These are phyloP conservation scores for Helminthosporium solani DNA, from an alignment of 2,329 filamentous ascomycete species.

Conservation along the genomic window DNA sequence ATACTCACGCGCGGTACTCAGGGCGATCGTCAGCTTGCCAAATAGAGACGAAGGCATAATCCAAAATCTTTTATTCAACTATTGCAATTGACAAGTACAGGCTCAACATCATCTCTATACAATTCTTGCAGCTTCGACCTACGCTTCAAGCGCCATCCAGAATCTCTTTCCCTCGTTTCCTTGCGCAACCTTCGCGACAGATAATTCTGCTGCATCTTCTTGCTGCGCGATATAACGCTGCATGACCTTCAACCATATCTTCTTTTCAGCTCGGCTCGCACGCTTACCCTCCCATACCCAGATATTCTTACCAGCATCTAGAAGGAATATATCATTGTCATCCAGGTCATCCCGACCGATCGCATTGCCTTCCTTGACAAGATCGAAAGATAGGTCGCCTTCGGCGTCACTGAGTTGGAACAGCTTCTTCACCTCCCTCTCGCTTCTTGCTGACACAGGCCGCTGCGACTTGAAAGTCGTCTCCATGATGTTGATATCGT, in stretches of 20 bases:
- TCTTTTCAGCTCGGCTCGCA: slow-evolving; percentile 60
- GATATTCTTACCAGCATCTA: slow-evolving; percentile 58
- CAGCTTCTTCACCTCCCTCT: slow-evolving; percentile 47
- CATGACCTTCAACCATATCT: slow-evolving; percentile 61
- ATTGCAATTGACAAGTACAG: not conserved
- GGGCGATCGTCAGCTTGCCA: too few relatives aligned
- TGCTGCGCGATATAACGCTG: slow-evolving; percentile 56
- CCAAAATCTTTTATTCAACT: not conserved
- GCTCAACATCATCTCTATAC: not conserved
- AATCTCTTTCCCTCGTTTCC: slow-evolving; percentile 59
- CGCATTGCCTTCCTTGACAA: slow-evolving; percentile 57
- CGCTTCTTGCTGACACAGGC: slow-evolving; percentile 37
- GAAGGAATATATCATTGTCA: slow-evolving; percentile 62
- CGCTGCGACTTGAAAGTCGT: slow-evolving; percentile 46
- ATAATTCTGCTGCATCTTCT: slow-evolving; percentile 44
- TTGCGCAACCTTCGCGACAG: slow-evolving; percentile 59
- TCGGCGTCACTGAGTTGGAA: slow-evolving; percentile 65
- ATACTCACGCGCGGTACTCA: too few relatives aligned
- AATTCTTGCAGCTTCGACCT: not conserved
- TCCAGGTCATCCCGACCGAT: slow-evolving; percentile 55
- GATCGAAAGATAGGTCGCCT: slow-evolving; percentile 58
- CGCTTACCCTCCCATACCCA: slow-evolving; percentile 67
- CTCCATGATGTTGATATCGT: slow-evolving; percentile 46
- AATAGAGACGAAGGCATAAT: too few relatives aligned
- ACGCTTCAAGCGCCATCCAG: slow-evolving; percentile 46